Evolutionary conservation across 495 filamentous ascomycete genomes (phyloP).

Genomic region (Annulohypoxylon moriforme): DNA sequence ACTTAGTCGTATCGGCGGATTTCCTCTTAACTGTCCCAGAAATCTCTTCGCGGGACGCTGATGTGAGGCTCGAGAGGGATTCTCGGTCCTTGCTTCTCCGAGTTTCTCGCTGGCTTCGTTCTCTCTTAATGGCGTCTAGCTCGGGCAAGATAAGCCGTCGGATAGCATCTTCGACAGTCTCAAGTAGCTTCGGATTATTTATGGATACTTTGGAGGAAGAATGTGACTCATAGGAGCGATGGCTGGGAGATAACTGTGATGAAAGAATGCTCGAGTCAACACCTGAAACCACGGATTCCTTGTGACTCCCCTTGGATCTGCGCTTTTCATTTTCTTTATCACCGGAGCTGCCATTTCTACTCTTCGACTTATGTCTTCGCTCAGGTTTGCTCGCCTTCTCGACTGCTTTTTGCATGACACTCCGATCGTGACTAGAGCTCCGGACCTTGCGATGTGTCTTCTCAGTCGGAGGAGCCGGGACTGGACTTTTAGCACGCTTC

Average conservation of each 20-base stretch:
- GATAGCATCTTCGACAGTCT: conserved; percentile 96
- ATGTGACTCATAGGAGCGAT: conserved; percentile 77
- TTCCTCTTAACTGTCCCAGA: conserved; percentile 58
- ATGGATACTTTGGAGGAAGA: conserved; percentile 85
- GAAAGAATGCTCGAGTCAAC: conserved; percentile 81
- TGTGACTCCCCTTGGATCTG: conserved; percentile 69
- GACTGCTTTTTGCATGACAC: conserved; percentile 45
- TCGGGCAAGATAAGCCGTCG: conserved; percentile 91
- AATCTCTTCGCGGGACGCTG: conserved; percentile 69
- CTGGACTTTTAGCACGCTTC: conserved; percentile 53
- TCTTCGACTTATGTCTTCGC: conserved; percentile 66
- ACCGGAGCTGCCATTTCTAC: conserved; percentile 69
- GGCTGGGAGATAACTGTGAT: conserved; percentile 75
- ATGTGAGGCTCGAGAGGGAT: conserved; percentile 68
- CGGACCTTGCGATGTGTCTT: conserved; percentile 58
- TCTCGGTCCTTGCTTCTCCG: conserved; percentile 59
- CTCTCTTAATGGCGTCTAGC: conserved; percentile 87
- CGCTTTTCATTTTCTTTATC: conserved; percentile 72
- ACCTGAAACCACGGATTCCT: conserved; percentile 69
- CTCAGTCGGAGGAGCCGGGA: conserved; percentile 60
- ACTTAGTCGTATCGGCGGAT: conserved; percentile 51
- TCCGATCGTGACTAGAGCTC: conserved; percentile 53
- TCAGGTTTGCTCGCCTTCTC: conserved; percentile 54
- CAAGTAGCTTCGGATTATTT: conserved; percentile 94
- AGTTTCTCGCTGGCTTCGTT: conserved; percentile 73